These are phyloP conservation scores for Russula sp. DNA, from an alignment of 768 basidiomycete genomes.

Conservation along the genomic window DNA sequence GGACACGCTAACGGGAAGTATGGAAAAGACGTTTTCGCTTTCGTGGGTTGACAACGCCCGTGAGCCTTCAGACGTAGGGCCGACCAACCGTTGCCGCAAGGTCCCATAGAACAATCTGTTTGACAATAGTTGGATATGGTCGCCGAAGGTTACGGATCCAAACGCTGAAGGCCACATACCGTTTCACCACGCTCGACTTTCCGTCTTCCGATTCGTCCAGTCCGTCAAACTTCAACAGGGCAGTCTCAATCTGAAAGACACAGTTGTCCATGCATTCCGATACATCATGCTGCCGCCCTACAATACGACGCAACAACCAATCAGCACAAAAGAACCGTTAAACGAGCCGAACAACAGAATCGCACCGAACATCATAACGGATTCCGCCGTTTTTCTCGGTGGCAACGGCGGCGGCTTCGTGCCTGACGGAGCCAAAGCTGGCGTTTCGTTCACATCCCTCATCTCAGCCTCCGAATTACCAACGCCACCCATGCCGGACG, in stretches of 20 bases:
- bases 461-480: slow-evolving; percentile 35
- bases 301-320: not conserved
- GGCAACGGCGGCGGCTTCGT: slow-evolving; percentile 56
- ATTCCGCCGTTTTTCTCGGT: slow-evolving; percentile 54
- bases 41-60: slow-evolving; percentile 64
- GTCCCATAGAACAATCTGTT: slow-evolving; percentile 84
- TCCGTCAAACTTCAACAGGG: slow-evolving; percentile 71
- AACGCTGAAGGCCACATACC: slow-evolving; percentile 54
- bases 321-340: slow-evolving; percentile 33
- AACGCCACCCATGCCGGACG: slow-evolving; percentile 8
- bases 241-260: slow-evolving; percentile 97
- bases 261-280: slow-evolving; percentile 99
- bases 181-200: slow-evolving; percentile 77
- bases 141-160: not conserved
- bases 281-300: slow-evolving; percentile 96
- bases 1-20: slow-evolving; percentile 89
- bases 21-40: slow-evolving; percentile 90
- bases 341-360: not conserved
- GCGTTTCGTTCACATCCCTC: slow-evolving; percentile 32
- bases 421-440: slow-evolving; percentile 32
- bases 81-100: slow-evolving; percentile 58
- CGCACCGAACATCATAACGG: slow-evolving; percentile 89
- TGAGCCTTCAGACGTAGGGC: slow-evolving; percentile 40
- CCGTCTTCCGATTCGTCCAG: slow-evolving; percentile 47
- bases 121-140: not conserved